Conservation (phyloP, 441 rosid species). For the Corymbia citriodora region DNA sequence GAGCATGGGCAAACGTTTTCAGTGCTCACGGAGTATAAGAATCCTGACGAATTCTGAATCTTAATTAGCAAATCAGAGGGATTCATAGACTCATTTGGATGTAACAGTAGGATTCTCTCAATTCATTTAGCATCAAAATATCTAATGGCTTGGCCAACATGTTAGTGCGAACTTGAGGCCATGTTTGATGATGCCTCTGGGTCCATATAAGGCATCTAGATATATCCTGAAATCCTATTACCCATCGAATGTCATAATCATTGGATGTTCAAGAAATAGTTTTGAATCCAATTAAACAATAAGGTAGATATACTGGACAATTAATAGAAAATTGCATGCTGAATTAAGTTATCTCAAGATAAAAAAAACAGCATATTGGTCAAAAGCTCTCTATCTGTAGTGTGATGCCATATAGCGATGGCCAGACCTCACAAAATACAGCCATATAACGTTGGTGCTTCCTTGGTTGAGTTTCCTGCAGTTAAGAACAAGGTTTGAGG, state of each 20-base stretch:
- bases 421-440: background rate
- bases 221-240: slow-evolving; percentile 52
- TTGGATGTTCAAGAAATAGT: background rate
- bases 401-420: background rate
- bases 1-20: background rate
- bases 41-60: background rate
- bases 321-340: background rate
- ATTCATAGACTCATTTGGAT: slow-evolving; percentile 64
- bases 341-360: background rate
- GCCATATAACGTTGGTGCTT: background rate
- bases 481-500: no score
- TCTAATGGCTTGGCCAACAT: slow-evolving; percentile 70
- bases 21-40: background rate
- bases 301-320: background rate
- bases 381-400: background rate
- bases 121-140: slow-evolving; percentile 67
- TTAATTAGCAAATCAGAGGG: background rate
- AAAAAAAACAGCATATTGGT: no score
- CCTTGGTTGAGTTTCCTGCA: no score
- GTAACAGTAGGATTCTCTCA: slow-evolving; percentile 72
- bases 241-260: background rate
- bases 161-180: slow-evolving; percentile 81
- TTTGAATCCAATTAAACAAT: background rate
- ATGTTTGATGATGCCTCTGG: slow-evolving; percentile 82
- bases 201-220: slow-evolving; percentile 96